Evolutionary conservation across 768 basidiomycete genomes (phyloP), one percentile per base, ranked within the genome.

Genomic region (Pholiota molesta): DNA sequence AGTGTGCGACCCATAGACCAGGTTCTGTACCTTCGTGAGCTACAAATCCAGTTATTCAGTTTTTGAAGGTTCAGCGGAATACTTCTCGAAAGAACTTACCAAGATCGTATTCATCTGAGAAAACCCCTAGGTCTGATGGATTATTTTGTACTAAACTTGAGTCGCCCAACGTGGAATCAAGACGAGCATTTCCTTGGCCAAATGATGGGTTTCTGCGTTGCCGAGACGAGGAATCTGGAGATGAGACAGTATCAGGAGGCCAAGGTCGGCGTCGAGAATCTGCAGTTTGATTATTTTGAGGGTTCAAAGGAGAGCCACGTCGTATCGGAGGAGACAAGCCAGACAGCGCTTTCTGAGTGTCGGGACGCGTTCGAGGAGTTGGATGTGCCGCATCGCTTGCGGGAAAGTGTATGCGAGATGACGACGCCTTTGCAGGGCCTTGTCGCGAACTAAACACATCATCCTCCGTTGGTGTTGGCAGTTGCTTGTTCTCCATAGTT

Each of bases 51-150:
- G n/a, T 8, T 31, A 60, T 28, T 47, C 26, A 26, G 26, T 26
- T 26, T 26, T 26, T 26, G 26, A 35, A 21, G n/a, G 21, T 17
- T 13, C 16, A n/a, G 21, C 26, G 1, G 5, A 21, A 31, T 2
- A 39, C 26, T 28, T 33, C 13, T 49, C 13, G 7, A 26, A 5
- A 33, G 44, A 5, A 81, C 89, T 77, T 71, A 92, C 91, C 84
- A 62, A 92, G 77, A 70, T 92, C 88, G 69, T 91, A 92, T 73
- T 92, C 91, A 63, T 92, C 86, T 0, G 89, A 89, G 73, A 91
- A 89, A 42, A 65, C 59, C 61, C 72, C 66, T n/a, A 62, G 33
- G 57, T 75, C 69, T n/a, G 59, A 54, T 42, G 65, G 70, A 29
- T 52, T 39, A 26, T 68, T 64, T 29, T 44, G 44, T 9, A 52